Evolutionary conservation across 2,329 filamentous ascomycete species (phyloP).

Genomic region (Epichloe scottii): DNA sequence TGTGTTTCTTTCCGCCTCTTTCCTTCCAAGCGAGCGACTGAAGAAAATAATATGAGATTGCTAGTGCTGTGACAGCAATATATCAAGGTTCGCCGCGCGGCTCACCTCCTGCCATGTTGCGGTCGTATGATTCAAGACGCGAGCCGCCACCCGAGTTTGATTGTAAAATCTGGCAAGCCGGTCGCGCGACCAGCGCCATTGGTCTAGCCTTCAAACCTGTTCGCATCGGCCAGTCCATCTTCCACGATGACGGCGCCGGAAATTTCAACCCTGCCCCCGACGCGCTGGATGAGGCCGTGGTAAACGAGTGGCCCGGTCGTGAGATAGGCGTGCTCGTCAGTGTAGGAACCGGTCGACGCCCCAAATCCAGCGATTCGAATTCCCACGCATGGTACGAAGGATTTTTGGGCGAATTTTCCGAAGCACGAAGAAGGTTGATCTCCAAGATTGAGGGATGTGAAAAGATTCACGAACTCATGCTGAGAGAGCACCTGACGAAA

Average conservation of each 20-base stretch:
- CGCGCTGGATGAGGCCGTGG: conserved; percentile 75
- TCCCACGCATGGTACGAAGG: conserved; percentile 84
- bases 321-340: conserved; percentile 89
- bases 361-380: conserved; percentile 52
- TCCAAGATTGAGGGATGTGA: conserved; percentile 94
- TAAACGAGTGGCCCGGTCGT: conserved; percentile 90
- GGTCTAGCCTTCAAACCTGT: conserved; percentile 94
- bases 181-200: conserved; percentile 83
- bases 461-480: conserved; percentile 76
- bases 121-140: conserved; percentile 90
- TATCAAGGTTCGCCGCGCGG: conserved; percentile 70
- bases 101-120: conserved; percentile 58
- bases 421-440: conserved; percentile 74
- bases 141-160: conserved; percentile 85
- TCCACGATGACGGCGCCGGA: conserved; percentile 84
- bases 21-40: background rate
- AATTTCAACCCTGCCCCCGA: conserved; percentile 84
- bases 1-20: background rate
- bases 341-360: conserved; percentile 82
- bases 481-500: conserved; percentile 61
- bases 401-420: conserved; percentile 84
- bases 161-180: conserved; percentile 94
- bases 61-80: conserved; percentile 76
- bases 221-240: conserved; percentile 81
- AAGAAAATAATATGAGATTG: background rate